Base-by-base conservation (phyloP, 208 protist species). In the Leishmania martiniquensis region DNA sequence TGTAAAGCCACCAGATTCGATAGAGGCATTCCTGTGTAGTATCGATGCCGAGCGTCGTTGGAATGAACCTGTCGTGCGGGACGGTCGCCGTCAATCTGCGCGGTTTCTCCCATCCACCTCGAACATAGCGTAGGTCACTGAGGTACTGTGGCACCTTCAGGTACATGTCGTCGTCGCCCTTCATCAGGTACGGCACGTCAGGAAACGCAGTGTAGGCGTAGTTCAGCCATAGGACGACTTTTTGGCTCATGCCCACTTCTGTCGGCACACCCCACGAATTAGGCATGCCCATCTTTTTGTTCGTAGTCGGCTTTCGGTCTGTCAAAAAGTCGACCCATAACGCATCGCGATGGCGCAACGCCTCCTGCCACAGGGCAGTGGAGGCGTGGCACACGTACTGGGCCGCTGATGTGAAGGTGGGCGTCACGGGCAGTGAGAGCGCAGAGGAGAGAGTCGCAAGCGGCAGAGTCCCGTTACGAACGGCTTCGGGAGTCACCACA, bases 81-180 rank as follows among this genome's bases (percentile, higher is more conserved):
- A 65, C 39, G 13, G 10, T 39, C n/a, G 32, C n/a, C 13, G 32
- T 65, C 59, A 65, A 65, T 25, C 7, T 32, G 29, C 47, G 68
- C 4, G 45, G 44, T 22, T 17, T 73, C 22, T 15, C 3, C 51
- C 32, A 52, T 4, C 54, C 75, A 1, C 49, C 67, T 13, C 57
- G 55, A 13, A 63, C 55, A 4, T 34, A 72, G 25, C 78, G 81
- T 22, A 89, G 62, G 44, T 88, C 87, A 51, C 77, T 72, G 34
- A 91, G 75, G 49, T 79, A 87, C 77, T 91, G 82, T 66, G 87
- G 87, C 72, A 91, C 84, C 65, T 80, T 83, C 51, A 88, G 22
- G 55, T 86, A 91, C 54, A 76, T 76, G 76, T 91, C 87, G 77
- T 91, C 87, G 49, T 91, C 87, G 34, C 84, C 78, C 66, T 88